These are phyloP conservation scores for Trichocomaceae sp. DNA, from an alignment of 2,329 filamentous ascomycete species.

Conservation along the genomic window DNA sequence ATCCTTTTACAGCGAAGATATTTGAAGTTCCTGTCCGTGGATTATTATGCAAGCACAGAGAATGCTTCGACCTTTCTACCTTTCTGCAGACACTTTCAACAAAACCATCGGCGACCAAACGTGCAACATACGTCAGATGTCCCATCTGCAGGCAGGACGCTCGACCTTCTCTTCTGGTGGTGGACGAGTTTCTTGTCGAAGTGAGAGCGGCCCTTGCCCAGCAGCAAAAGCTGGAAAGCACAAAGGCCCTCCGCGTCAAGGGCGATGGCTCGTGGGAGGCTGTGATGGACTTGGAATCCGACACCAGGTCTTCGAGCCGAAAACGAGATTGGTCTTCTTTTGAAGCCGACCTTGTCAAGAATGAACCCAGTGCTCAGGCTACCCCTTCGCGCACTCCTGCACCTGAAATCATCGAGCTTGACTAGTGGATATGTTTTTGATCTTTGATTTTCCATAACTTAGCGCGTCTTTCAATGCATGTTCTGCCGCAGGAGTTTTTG, in stretches of 20 bases:
- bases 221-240: conserved; percentile 44
- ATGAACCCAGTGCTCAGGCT: neutral
- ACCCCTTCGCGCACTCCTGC: conserved; percentile 4
- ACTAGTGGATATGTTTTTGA: conserved; percentile 12
- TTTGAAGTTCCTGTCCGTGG: conserved; percentile 69
- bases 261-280: conserved; percentile 60
- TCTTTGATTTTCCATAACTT: neutral
- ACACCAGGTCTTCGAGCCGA: conserved; percentile 13
- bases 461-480: neutral
- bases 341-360: conserved; percentile 16
- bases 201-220: conserved; percentile 53
- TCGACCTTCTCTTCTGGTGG: conserved; percentile 60
- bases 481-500: neutral
- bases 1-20: conserved; percentile 60
- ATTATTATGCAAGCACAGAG: conserved; percentile 62
- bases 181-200: conserved; percentile 66
- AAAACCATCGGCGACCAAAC: conserved; percentile 55
- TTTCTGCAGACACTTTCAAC: conserved; percentile 62
- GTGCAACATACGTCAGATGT: conserved; percentile 44
- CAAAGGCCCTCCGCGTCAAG: conserved; percentile 57
- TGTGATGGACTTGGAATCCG: conserved; percentile 32
- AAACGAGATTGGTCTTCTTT: conserved; percentile 16
- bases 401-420: conserved; percentile 20
- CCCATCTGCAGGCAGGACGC: conserved; percentile 76
- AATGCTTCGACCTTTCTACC: conserved; percentile 84